Evolutionary conservation across 169 alveolate genomes (phyloP).

Genomic region (Babesia bigemina): DNA sequence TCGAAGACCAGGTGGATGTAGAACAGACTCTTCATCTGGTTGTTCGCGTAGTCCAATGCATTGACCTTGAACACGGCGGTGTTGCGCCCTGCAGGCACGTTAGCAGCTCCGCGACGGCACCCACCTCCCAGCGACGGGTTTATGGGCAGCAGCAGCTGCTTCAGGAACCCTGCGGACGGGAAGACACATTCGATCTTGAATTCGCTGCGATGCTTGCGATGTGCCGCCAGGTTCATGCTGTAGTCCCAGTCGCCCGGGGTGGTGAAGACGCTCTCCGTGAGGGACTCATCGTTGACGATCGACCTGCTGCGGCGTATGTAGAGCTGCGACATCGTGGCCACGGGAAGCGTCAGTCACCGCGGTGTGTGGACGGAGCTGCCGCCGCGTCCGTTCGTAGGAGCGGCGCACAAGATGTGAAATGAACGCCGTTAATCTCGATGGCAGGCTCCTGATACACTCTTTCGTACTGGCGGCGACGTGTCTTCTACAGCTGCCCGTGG

Average conservation of each 20-base stretch:
- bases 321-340: slow-evolving; percentile 22
- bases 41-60: slow-evolving; percentile 18
- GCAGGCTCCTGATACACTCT: not conserved
- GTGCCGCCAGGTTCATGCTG: not conserved
- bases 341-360: not conserved
- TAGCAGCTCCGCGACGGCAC: not conserved
- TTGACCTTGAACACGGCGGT: slow-evolving; percentile 10
- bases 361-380: slow-evolving; percentile 10
- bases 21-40: slow-evolving; percentile 44
- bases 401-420: slow-evolving; percentile 22
- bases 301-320: slow-evolving; percentile 3
- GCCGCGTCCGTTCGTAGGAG: not conserved
- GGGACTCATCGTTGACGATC: slow-evolving; percentile 11
- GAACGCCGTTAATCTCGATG: slow-evolving; percentile 17
- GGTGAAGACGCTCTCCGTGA: not conserved
- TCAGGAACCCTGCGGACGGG: slow-evolving; percentile 52
- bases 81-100: slow-evolving; percentile 38
- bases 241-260: slow-evolving; percentile 17
- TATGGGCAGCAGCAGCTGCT: slow-evolving; percentile 47
- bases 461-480: not conserved
- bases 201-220: not conserved
- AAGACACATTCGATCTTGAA: slow-evolving; percentile 55
- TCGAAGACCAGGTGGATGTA: slow-evolving; percentile 61
- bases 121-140: slow-evolving; percentile 52
- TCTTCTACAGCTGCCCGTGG: not conserved